These are phyloP conservation scores for Metschnikowia drakensbergensis DNA, from an alignment of 805 yeast genomes.

Conservation along the genomic window DNA sequence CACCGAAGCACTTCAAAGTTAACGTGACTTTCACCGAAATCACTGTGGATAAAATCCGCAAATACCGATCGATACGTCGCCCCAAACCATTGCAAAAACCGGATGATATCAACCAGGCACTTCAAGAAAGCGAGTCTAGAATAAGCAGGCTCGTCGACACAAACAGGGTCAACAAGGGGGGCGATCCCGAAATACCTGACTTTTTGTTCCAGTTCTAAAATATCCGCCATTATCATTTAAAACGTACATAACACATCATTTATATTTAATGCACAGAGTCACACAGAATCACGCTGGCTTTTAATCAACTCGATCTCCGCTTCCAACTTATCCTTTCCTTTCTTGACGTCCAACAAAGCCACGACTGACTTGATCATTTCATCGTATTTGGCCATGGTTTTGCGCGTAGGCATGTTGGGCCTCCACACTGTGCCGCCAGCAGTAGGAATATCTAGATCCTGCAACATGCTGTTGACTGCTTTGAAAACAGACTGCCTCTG, in stretches of 20 bases:
- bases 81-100: slow-evolving; percentile 5
- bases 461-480: slow-evolving; percentile 63
- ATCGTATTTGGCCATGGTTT: slow-evolving; percentile 74
- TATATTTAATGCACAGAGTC: not conserved
- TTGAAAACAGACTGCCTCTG: slow-evolving; percentile 71
- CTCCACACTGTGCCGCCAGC: slow-evolving; percentile 49
- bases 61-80: slow-evolving; percentile 1
- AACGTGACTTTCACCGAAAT: slow-evolving; percentile 3
- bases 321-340: slow-evolving; percentile 81
- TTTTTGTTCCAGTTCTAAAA: not conserved
- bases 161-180: too few relatives aligned
- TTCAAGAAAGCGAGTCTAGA: not conserved
- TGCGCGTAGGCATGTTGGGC: slow-evolving; percentile 85
- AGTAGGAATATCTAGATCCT: slow-evolving; percentile 74
- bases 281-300: slow-evolving; percentile 36
- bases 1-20: slow-evolving; percentile 1
- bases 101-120: slow-evolving; percentile 8
- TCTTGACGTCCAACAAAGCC: slow-evolving; percentile 75
- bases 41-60: slow-evolving; percentile 7
- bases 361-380: slow-evolving; percentile 65
- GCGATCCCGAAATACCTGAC: not conserved
- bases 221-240: too few relatives aligned
- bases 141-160: not conserved
- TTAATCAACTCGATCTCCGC: slow-evolving; percentile 56
- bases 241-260: not conserved